Percentiles rank a stretch among this genome's conserved stretches.
phyloP scores from a whole-genome alignment of 164 flowering plant genomes.

The Chimonanthus salicifolius region DNA sequence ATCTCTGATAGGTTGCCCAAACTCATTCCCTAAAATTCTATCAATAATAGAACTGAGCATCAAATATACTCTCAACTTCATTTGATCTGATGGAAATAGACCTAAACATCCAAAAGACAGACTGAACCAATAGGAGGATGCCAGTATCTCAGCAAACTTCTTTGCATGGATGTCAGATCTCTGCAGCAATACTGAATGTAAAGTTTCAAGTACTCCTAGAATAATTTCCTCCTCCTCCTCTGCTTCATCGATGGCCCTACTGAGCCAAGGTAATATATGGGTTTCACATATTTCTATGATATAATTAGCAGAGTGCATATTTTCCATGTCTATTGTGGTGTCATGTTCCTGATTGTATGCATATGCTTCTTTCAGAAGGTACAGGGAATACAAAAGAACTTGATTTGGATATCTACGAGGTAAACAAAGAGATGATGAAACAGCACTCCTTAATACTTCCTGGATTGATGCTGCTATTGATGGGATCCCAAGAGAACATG shows the following conservation, averaged over 20 bases:
- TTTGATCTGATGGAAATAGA: slow-evolving; percentile 60
- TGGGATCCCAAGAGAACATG: slow-evolving; percentile 46
- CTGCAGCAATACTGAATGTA: slow-evolving; percentile 57
- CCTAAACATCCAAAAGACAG: slow-evolving; percentile 77
- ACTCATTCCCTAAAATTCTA: slow-evolving; percentile 45
- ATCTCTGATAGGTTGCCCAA: slow-evolving; percentile 70
- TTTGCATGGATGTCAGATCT: slow-evolving; percentile 32
- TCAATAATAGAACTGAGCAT: slow-evolving; percentile 67
- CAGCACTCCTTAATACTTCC: slow-evolving; percentile 49
- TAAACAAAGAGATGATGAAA: slow-evolving; percentile 40
- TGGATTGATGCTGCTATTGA: slow-evolving; percentile 32
- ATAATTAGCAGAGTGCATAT: slow-evolving; percentile 22
- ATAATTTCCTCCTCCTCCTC: slow-evolving; percentile 56
- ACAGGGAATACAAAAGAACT: slow-evolving; percentile 50
- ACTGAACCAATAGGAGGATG: slow-evolving; percentile 72
- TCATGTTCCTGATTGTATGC: slow-evolving; percentile 30
- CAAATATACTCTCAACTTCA: slow-evolving; percentile 64
- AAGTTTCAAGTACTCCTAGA: slow-evolving; percentile 65
- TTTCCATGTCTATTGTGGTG: slow-evolving; percentile 8
- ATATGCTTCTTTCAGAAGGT: slow-evolving; percentile 75
- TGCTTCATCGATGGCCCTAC: slow-evolving; percentile 32
- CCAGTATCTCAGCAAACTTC: slow-evolving; percentile 44
- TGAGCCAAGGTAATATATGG: slow-evolving; percentile 68
- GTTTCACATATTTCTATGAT: slow-evolving; percentile 48
- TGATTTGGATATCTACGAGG: slow-evolving; percentile 30